A percentile compares a stretch with the other conserved stretches of the same genome.
Evolutionary conservation across 495 filamentous ascomycete genomes (phyloP).

Genomic region (Bryoglossum gracile): DNA sequence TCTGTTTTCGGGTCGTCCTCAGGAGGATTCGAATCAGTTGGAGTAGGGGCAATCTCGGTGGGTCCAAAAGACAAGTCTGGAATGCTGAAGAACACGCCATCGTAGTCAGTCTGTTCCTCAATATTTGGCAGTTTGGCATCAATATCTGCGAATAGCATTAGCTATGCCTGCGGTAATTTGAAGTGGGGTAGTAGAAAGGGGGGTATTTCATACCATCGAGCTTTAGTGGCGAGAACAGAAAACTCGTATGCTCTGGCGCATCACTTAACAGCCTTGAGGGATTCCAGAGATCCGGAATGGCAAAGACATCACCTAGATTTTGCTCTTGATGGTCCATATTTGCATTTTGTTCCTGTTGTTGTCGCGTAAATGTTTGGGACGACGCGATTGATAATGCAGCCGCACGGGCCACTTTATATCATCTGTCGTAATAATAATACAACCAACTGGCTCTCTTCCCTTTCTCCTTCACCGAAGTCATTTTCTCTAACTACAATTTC

Average conservation of each 20-base stretch:
- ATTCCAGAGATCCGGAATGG: conserved; percentile 60
- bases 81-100: conserved; percentile 22
- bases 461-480: no score
- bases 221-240: conserved; percentile 20
- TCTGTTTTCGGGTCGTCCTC: neutral
- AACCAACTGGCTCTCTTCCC: no score
- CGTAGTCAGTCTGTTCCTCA: conserved; percentile 1
- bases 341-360: conserved; percentile 4
- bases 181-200: neutral
- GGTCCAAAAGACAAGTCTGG: conserved; percentile 21
- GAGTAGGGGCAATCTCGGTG: conserved; percentile 6
- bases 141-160: conserved; percentile 21
- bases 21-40: conserved; percentile 1
- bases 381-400: no score
- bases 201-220: conserved; percentile 17
- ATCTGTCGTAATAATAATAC: no score
- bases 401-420: no score
- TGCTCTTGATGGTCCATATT: conserved; percentile 30
- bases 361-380: conserved; percentile 3
- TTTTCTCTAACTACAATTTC: no score
- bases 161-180: conserved; percentile 4
- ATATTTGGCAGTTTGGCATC: conserved; percentile 13
- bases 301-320: conserved; percentile 55
- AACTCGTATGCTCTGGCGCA: conserved; percentile 12
- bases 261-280: conserved; percentile 8